Evolutionary conservation across 1,284 basidiomycete genomes (phyloP), one percentile per base, ranked within the genome.

Genomic region (Phellopilus nigrolimitatus): DNA sequence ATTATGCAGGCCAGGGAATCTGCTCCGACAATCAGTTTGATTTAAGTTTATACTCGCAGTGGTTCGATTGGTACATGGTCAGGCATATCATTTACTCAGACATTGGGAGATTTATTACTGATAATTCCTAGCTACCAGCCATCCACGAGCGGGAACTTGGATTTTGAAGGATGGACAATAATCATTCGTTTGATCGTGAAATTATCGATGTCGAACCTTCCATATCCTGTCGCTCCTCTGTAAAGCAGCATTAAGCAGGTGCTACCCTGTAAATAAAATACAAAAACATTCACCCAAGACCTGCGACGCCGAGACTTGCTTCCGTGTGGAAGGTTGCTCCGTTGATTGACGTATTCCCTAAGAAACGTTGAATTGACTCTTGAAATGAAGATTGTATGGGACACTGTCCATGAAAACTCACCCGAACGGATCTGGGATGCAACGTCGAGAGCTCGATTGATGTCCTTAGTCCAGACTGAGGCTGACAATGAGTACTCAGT

Each of bases 401-500:
- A n/a, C 27, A 13, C 24, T 15, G 6, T 24, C 27, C n/a, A 44
- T 7, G n/a, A n/a, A n/a, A n/a, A 54, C 65, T 43, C 33, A 78
- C 78, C 74, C 52, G 73, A 65, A 28, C 68, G 71, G 38, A 85
- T 72, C 3, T 72, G 67, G 17, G 67, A 64, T 9, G 79, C 76
- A 4, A 83, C 68, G 8, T 72, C 61, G 49, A 78, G 65, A 1
- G 74, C 80, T 12, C 61, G 62, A 51, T 71, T 66, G 10, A 77
- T 53, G 57, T 83, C 72, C 2, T 59, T 61, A 0, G 80, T 78
- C 78, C 80, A 85, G 5, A 85, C 56, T 1, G 71, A 66, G 0
- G 79, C 72, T 0, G 69, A 66, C 27, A 85, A 62, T 1, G 78
- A 75, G 56, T 80, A 84, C 0, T 76, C 73, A 0, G 77, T 71